A percentile compares a stretch with the other conserved stretches of the same genome.
These are phyloP conservation scores for Knoxia roxburghii DNA, from an alignment of 257 asterid genomes.

Conservation along the genomic window DNA sequence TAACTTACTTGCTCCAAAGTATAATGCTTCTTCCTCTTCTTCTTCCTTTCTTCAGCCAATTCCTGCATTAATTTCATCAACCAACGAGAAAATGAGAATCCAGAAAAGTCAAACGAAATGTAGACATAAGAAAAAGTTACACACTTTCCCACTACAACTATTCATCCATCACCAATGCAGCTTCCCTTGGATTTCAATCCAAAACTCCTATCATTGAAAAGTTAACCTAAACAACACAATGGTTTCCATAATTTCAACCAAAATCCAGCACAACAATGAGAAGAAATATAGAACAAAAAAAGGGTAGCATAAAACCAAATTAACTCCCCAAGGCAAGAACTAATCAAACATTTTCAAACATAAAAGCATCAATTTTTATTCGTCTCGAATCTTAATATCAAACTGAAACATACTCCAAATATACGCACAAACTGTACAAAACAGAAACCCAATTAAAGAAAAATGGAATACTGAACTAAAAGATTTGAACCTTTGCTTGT, in stretches of 20 bases:
- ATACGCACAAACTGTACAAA: background rate
- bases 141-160: background rate
- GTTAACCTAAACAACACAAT: too few species aligned
- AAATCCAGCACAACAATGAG: background rate
- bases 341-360: background rate
- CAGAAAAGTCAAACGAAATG: background rate
- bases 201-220: too few species aligned
- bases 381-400: background rate
- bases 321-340: background rate
- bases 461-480: constrained; percentile 1
- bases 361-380: background rate
- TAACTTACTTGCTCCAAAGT: constrained; percentile 65
- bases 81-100: background rate
- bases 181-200: too few species aligned
- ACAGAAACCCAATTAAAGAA: background rate
- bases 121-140: background rate
- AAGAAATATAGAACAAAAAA: background rate
- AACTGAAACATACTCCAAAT: background rate
- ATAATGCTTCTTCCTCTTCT: constrained; percentile 87
- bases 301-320: background rate
- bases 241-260: background rate
- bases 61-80: constrained; percentile 40
- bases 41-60: constrained; percentile 76
- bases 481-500: constrained; percentile 56
- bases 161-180: too few species aligned